Conservation (phyloP, 2,329 filamentous ascomycete genomes). For the Trichoderma sp. region DNA sequence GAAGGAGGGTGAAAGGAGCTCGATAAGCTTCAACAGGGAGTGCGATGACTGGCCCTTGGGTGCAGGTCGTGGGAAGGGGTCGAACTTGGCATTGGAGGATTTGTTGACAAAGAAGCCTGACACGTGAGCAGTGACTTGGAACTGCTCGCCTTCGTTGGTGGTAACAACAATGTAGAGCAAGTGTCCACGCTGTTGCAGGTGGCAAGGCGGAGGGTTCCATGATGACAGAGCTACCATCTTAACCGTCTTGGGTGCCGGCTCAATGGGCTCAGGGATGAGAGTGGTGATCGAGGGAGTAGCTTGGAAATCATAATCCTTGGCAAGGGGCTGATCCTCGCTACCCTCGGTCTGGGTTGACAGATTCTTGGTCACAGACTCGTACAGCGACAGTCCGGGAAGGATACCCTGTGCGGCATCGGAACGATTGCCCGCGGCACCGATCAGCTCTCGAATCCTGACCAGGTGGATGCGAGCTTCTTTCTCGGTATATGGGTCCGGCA, state of each 20-base stretch:
- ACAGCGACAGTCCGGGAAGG: conserved; percentile 78
- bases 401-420: conserved; percentile 85
- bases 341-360: conserved; percentile 39
- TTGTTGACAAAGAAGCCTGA: conserved; percentile 98
- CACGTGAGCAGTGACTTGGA: conserved; percentile 88
- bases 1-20: conserved; percentile 80
- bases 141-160: conserved; percentile 91
- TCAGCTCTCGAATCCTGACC: conserved; percentile 84
- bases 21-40: conserved; percentile 79
- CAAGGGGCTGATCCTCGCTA: conserved; percentile 35
- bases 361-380: conserved; percentile 67
- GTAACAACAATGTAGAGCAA: conserved; percentile 85
- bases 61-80: conserved; percentile 74
- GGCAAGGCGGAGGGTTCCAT: conserved; percentile 94
- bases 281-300: conserved; percentile 64
- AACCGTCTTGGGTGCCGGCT: conserved; percentile 79
- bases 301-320: conserved; percentile 75
- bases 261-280: conserved; percentile 65
- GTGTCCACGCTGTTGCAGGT: conserved; percentile 87
- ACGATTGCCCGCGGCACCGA: conserved; percentile 86
- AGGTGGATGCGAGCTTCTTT: conserved; percentile 96
- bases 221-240: conserved; percentile 85
- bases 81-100: conserved; percentile 91
- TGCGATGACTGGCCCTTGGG: conserved; percentile 79
- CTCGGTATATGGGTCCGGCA: conserved; percentile 96